A percentile compares a stretch with the other conserved stretches of the same genome.
Conservation (phyloP, 73 alveolate genomes). For the Effrenium voratum region DNA sequence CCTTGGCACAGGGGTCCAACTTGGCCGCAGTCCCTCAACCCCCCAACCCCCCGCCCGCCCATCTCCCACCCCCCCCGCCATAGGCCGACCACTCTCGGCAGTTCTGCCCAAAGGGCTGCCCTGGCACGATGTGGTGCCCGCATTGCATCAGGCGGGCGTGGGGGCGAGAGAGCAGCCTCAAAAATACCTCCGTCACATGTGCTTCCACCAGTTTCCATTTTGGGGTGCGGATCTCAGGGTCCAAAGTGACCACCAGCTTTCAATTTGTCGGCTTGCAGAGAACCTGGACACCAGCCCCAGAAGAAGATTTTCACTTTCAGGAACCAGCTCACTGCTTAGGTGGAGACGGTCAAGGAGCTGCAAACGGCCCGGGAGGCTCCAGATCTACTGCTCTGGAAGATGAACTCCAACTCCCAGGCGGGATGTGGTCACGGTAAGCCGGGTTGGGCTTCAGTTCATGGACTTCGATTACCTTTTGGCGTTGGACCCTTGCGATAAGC, state of each 20-base stretch:
- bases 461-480: too few relatives aligned
- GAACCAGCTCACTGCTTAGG: background rate
- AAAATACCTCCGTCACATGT: background rate
- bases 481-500: too few relatives aligned
- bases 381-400: constrained; percentile 55
- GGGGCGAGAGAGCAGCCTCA: too few relatives aligned
- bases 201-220: background rate
- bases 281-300: too few relatives aligned
- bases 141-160: constrained; percentile 10
- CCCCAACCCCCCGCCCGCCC: too few relatives aligned
- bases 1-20: too few relatives aligned
- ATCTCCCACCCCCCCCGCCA: too few relatives aligned
- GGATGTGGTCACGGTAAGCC: background rate
- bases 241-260: background rate
- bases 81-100: constrained; percentile 52
- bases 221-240: background rate
- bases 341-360: constrained; percentile 74
- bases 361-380: constrained; percentile 75
- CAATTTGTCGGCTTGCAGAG: background rate
- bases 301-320: too few relatives aligned
- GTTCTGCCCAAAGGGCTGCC: constrained; percentile 53
- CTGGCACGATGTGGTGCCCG: constrained; percentile 79
- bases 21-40: too few relatives aligned
- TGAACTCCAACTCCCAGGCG: constrained; percentile 64
- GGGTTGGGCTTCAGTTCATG: too few relatives aligned